A percentile compares a stretch with the other conserved stretches of the same genome.
Evolutionary conservation across 2,329 filamentous ascomycete genomes (phyloP).

Genomic region (Onygenales sp.): DNA sequence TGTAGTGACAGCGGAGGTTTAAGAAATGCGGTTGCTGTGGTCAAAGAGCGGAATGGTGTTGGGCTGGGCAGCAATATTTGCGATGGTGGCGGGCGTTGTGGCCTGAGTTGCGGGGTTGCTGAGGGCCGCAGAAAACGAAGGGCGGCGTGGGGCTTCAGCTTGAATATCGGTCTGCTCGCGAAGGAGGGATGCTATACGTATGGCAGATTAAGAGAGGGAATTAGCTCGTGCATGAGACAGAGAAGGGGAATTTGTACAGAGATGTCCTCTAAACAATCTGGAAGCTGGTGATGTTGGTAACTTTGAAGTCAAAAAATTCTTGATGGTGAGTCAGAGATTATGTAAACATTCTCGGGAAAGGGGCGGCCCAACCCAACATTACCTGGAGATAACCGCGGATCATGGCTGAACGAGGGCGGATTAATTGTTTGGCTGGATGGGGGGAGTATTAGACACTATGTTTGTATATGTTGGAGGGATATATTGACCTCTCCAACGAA

Average conservation of each 20-base stretch:
- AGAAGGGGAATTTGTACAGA: not conserved
- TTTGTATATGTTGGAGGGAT: too few species aligned
- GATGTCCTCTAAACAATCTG: too few species aligned
- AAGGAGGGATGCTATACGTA: not conserved
- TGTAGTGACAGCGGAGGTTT: not conserved
- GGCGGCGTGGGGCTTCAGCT: conserved; percentile 8
- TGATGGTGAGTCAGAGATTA: too few species aligned
- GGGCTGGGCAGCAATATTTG: not conserved
- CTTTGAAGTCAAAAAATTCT: too few species aligned
- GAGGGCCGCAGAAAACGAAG: conserved; percentile 12
- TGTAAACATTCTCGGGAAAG: too few species aligned
- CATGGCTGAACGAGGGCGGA: too few species aligned
- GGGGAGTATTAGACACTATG: too few species aligned
- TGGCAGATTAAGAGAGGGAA: not conserved
- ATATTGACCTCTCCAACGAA: too few species aligned
- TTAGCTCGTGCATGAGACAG: not conserved
- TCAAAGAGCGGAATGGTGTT: not conserved
- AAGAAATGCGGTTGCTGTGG: not conserved
- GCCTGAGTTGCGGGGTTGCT: conserved; percentile 10
- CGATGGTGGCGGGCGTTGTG: not conserved
- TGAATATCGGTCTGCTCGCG: not conserved
- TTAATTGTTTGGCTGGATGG: too few species aligned
- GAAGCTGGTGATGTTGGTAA: too few species aligned
- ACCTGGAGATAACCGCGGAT: too few species aligned
- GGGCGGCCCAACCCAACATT: too few species aligned